Evolutionary conservation across 2,329 filamentous ascomycete species (phyloP).

Genomic region (Cryphonectria naterciae): DNA sequence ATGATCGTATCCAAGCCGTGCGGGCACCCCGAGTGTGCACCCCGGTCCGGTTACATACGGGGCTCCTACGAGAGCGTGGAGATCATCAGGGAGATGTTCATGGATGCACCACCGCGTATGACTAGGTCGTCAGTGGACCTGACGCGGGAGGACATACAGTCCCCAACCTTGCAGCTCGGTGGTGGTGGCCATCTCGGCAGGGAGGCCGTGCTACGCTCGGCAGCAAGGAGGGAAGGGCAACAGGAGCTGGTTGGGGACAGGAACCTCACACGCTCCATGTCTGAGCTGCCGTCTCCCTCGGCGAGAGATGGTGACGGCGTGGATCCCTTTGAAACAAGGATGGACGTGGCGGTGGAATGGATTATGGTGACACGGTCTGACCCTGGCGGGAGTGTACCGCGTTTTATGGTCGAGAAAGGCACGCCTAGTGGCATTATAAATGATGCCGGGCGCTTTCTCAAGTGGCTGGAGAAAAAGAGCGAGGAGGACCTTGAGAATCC

Average conservation of each 20-base stretch:
- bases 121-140: conserved; percentile 52
- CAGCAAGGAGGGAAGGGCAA: conserved; percentile 35
- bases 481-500: conserved; percentile 40
- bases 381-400: conserved; percentile 83
- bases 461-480: conserved; percentile 64
- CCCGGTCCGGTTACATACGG: conserved; percentile 73
- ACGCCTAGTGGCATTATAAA: conserved; percentile 79
- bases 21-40: conserved; percentile 72
- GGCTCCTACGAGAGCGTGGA: conserved; percentile 92
- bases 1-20: conserved; percentile 89
- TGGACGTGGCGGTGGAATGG: conserved; percentile 72
- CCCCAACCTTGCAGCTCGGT: conserved; percentile 32
- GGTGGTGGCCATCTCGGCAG: conserved; percentile 36
- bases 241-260: conserved; percentile 14
- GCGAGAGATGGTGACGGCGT: conserved; percentile 10
- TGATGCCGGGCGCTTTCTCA: conserved; percentile 80
- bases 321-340: conserved; percentile 32
- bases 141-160: conserved; percentile 37
- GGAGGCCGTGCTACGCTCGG: conserved; percentile 50
- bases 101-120: conserved; percentile 49
- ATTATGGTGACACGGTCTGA: conserved; percentile 91
- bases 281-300: conserved; percentile 22
- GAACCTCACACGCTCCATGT: conserved; percentile 11
- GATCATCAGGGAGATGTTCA: conserved; percentile 80
- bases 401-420: conserved; percentile 89